Evolutionary conservation across 441 rosid species (phyloP), one percentile per base, ranked within the genome.

Genomic region (Brassica hybrid): DNA sequence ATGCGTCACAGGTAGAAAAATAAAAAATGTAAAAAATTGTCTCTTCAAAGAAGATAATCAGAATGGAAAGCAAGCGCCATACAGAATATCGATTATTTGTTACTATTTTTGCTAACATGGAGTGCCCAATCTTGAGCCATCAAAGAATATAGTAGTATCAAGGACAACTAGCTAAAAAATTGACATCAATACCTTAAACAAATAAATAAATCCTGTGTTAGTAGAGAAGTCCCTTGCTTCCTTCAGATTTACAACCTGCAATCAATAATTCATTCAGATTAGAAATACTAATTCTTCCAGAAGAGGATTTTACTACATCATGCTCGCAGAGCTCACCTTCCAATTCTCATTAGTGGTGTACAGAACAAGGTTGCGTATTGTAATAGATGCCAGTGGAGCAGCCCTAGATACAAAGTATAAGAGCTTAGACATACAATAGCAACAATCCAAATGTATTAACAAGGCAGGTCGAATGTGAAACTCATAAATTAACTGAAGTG

Each of bases 191-290:
- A 96, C 99, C 93, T 90, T 96, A 84, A 96, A 96, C 63, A 92
- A 87, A 82, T 96, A 96, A 74, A 96, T 94, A 86, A 82, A 92
- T 70, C 88, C 89, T 83, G 92, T 89, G 67, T 84, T 86, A 41
- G 81, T 79, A 64, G 93, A 90, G 86, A 91, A 94, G 73, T 96
- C 99, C 27, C 99, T 91, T 67, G 97, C 98, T 81, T 92, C 99
- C 85, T 94, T 96, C 58, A 96, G 97, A 87, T 92, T 92, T 78
- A 94, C 98, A 77, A 84, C 91, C 99, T 96, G 87, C n/a, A 66
- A 77, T 48, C 21, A 60, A 60, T 77, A 65, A 62, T 60, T 21
- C n/a, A 19, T 66, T 74, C 70, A 82, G 12, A 2, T 56, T 14
- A 54, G 68, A 83, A 61, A 34, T 34, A 65, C 61, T 73, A 21